Evolutionary conservation across 23 red algal genomes (phyloP), one percentile per base, ranked within the genome.

Genomic region (Gracilaria domingensis): DNA sequence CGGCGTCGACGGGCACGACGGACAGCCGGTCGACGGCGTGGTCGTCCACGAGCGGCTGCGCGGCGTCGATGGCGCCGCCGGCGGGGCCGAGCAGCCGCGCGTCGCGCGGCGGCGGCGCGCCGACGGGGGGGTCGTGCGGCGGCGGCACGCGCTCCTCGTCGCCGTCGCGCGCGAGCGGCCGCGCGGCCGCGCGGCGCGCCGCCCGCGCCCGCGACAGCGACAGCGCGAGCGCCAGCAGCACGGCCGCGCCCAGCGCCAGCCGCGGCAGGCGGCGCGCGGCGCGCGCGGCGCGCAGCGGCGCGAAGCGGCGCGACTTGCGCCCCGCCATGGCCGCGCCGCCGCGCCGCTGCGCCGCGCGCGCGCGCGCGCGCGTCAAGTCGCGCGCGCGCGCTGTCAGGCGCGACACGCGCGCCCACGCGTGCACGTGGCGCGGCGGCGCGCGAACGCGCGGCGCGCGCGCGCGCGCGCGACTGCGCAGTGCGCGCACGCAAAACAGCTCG

Each of bases 41-140:
- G 17, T 77, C 72, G 20, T 77, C 72, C 23, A 49, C 45, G 42
- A 77, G 72, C 40, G 72, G 72, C 42, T 77, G 20, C 23, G 72
- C 72, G 2, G 72, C 40, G 42, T 77, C 72, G n/a, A 74, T 74
- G 36, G 36, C 4, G 24, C 45, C 34, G 36, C 18, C 18, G 4
- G 1, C 5, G 2, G 34, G 14, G 16, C 0, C 23, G 7, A 18
- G 11, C 1, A 38, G 69, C 1, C 36, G 34, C 23, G n/a, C 69
- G 14, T 38, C 36, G 9, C 30, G 40, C 40, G 72, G 72, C 72
- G 72, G 72, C 40, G 72, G 72, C 5, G 12, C 23, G 36, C 45
- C 36, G 69, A 42, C 36, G 69, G n/a, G 4, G 7, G 72, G 72
- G 13, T 24, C 72, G 17, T 77, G 13, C n/a, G 72, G 72, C 40